Evolutionary conservation across 1,284 basidiomycete species (phyloP).

Genomic region (Ustilago shanxiensis): DNA sequence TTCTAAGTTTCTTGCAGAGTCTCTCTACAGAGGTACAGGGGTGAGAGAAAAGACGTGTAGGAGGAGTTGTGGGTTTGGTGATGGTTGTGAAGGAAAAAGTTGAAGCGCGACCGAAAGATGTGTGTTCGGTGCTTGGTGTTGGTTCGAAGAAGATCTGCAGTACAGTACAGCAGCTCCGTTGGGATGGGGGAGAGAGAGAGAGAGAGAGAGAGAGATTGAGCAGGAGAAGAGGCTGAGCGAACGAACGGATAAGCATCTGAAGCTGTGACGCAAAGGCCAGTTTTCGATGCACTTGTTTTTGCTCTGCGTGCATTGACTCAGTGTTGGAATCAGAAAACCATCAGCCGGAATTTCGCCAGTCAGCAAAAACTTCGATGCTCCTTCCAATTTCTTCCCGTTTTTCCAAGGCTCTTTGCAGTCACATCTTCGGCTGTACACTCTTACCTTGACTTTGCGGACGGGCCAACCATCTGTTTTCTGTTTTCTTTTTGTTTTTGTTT

Average conservation of each 20-base stretch:
- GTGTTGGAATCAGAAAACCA: conserved; percentile 1
- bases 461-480: not conserved
- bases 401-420: not conserved
- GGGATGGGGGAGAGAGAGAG: not conserved
- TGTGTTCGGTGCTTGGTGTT: not conserved
- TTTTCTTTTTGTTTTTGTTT: not conserved
- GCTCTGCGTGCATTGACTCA: not conserved
- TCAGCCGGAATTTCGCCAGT: not conserved
- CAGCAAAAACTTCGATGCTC: conserved; percentile 1
- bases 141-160: not conserved
- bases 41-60: not conserved
- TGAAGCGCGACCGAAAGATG: not conserved
- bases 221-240: not conserved
- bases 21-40: not conserved
- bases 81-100: conserved; percentile 1
- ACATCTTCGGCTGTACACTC: no score
- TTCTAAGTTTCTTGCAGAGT: not conserved
- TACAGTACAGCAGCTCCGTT: no score
- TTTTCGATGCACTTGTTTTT: no score
- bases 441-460: not conserved
- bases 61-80: not conserved
- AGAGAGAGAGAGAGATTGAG: not conserved
- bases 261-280: conserved; percentile 9
- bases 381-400: not conserved
- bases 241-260: not conserved